Evolutionary conservation across 176 grass and related monocot genomes (phyloP).

Genomic region (Avena eriantha): DNA sequence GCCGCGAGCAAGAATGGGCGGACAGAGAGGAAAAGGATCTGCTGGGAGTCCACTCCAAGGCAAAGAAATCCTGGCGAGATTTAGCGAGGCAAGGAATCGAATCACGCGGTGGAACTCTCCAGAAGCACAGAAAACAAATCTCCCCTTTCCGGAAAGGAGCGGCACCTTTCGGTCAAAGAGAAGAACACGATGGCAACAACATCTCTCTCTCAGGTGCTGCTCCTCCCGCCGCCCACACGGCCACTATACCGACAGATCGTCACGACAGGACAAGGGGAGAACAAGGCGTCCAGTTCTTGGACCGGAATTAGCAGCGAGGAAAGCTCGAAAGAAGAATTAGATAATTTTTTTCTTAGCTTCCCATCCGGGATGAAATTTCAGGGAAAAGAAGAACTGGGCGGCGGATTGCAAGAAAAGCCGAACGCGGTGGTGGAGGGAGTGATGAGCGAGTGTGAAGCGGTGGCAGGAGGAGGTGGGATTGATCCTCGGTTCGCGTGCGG

Average conservation of each 20-base stretch:
- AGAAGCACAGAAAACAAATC: constrained; percentile 33
- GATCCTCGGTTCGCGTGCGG: constrained; percentile 34
- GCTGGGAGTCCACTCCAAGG: not conserved
- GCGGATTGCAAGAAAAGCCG: not conserved
- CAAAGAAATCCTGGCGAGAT: constrained; percentile 29
- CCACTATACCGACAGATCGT: constrained; percentile 32
- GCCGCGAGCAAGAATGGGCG: constrained; percentile 36
- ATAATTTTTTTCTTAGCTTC: not conserved
- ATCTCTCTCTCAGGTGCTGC: constrained; percentile 47
- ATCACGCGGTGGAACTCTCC: constrained; percentile 32
- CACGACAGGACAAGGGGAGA: not conserved
- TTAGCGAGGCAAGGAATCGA: constrained; percentile 61
- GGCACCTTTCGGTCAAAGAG: constrained; percentile 42
- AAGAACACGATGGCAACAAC: not conserved
- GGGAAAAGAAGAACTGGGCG: not conserved
- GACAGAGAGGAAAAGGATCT: constrained; percentile 47
- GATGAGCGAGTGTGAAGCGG: not conserved
- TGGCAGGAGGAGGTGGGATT: not conserved
- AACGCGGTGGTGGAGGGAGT: not conserved
- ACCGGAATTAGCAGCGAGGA: constrained; percentile 20
- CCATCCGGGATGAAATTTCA: not conserved
- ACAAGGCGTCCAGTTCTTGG: not conserved
- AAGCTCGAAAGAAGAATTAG: not conserved
- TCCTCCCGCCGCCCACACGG: constrained; percentile 12
- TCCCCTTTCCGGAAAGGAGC: constrained; percentile 18